Conservation (phyloP, 257 asterid species). For the Fraxinus quadrangulata region DNA sequence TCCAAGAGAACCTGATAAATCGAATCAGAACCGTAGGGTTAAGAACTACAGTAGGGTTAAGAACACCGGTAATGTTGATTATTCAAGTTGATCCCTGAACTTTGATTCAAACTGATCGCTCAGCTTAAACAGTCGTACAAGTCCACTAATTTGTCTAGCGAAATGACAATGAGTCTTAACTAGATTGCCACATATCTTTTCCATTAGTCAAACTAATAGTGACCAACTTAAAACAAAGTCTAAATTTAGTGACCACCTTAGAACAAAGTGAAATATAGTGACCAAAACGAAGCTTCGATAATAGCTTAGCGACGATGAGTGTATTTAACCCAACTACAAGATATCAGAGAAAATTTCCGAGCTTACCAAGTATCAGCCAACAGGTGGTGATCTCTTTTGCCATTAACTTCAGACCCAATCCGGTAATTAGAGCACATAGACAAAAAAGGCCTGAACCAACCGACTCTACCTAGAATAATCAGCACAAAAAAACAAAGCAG, state of each 20-base stretch:
- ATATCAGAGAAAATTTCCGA: neutral
- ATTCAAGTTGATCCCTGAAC: neutral
- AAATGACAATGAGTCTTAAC: neutral
- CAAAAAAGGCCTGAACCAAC: conserved; percentile 35
- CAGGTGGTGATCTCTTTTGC: conserved; percentile 29
- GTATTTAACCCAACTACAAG: neutral
- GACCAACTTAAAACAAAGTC: neutral
- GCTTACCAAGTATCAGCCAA: conserved; percentile 36
- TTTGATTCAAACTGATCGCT: neutral
- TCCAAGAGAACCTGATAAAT: neutral
- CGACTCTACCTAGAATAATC: conserved; percentile 20
- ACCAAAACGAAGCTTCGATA: neutral
- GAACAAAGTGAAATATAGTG: neutral
- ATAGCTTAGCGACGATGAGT: neutral
- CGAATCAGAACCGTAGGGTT: neutral
- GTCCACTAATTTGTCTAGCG: neutral
- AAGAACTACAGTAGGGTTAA: neutral
- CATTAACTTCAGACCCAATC: conserved; percentile 21
- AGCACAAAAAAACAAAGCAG: conserved; percentile 1
- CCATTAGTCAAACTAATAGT: neutral
- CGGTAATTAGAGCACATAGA: conserved; percentile 22
- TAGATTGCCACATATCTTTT: neutral
- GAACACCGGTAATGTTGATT: neutral
- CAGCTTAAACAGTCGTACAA: no score
- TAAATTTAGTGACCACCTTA: neutral